Conservation (phyloP, 2,329 filamentous ascomycete genomes). For the Drechslera avenae region DNA sequence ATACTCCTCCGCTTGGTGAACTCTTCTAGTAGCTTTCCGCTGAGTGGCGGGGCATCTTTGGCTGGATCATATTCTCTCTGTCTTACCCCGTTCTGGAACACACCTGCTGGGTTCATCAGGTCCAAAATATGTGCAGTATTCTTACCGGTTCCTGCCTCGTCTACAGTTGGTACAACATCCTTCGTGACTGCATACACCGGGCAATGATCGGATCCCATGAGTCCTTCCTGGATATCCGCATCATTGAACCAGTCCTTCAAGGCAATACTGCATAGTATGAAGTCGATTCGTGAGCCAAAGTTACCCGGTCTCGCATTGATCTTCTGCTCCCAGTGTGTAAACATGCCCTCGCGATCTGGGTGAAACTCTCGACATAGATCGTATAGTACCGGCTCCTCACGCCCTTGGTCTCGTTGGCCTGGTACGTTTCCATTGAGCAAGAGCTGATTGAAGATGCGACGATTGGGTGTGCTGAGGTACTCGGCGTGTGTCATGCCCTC, state of each 20-base stretch:
- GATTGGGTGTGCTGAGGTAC: constrained; percentile 72
- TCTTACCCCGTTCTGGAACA: constrained; percentile 71
- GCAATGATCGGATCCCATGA: constrained; percentile 95
- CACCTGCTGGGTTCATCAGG: constrained; percentile 75
- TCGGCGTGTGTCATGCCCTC: constrained; percentile 70
- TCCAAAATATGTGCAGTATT: constrained; percentile 65
- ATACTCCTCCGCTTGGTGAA: constrained; percentile 86
- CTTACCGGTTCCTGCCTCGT: constrained; percentile 42
- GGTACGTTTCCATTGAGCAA: constrained; percentile 72
- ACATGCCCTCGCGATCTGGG: constrained; percentile 83
- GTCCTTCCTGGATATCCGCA: constrained; percentile 87
- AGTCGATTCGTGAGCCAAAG: constrained; percentile 91
- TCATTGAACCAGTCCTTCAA: constrained; percentile 81
- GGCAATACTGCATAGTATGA: constrained; percentile 79
- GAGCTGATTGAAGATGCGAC: constrained; percentile 85
- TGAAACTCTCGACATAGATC: constrained; percentile 86
- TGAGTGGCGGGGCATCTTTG: constrained; percentile 73
- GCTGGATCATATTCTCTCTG: constrained; percentile 65
- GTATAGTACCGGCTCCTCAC: constrained; percentile 74
- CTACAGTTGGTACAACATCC: constrained; percentile 59
- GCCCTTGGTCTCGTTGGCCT: constrained; percentile 69
- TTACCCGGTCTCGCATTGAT: constrained; percentile 96
- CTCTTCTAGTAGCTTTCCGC: constrained; percentile 82
- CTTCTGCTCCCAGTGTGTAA: constrained; percentile 95
- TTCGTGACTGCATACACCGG: constrained; percentile 82